Evolutionary conservation across 257 asterid species (phyloP), one percentile per base, ranked within the genome.

Genomic region (Leonotis leonurus): DNA sequence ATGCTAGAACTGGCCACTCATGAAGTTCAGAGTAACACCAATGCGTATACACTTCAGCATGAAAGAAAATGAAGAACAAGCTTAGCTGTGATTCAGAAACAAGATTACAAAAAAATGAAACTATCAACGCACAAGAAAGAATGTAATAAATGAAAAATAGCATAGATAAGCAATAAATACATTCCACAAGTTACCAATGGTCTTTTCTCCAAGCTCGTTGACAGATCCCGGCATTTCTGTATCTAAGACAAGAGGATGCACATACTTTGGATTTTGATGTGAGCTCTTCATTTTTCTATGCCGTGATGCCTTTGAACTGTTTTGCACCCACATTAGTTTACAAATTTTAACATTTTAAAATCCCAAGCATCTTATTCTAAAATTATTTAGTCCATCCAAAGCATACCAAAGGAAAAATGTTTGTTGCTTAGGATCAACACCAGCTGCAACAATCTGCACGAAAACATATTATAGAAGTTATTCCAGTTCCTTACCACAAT

Each of bases 351-450:
- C n/a, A n/a, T n/a, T 68, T 49, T n/a, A 60, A 70, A 52, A 36
- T 1, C n/a, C 21, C 51, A 58, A 49, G 71, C 62, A 32, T 49
- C 43, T 40, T 46, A 45, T 22, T 29, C 59, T 46, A 33, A 17
- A 69, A 60, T 74, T 39, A 70, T 60, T 40, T 20, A 57, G 25
- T 59, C 60, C 55, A 30, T 55, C 46, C 59, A 73, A 76, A 60
- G 45, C 81, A 54, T 85, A 93, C 99, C 97, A 80, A 77, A 80
- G 80, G 82, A 72, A 71, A 78, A 93, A 90, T 3, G 95, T 85
- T 54, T 89, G 95, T 68, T 82, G 85, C 85, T 87, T 80, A 48
- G 95, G 97, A 75, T 93, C 97, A 74, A 85, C 89, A 29, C 95
- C 95, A 73, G 85, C 87, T 46, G 89, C 90, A 75, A 87, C 85